These are phyloP conservation scores for Spongispora temasekensis DNA, from an alignment of 1,284 basidiomycete species.

Conservation along the genomic window DNA sequence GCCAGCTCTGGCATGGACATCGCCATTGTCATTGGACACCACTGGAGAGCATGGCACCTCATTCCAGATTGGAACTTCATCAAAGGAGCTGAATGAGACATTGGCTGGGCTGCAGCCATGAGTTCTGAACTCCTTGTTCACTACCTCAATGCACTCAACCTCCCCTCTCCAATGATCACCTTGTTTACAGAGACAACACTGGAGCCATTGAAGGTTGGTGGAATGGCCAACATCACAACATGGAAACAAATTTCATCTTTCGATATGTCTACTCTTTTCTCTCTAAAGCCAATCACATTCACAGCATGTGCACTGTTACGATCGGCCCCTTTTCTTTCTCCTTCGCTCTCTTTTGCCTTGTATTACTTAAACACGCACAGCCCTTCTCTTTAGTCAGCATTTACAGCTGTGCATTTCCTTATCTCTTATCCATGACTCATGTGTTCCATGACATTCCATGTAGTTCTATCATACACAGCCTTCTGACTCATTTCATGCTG, in stretches of 20 bases:
- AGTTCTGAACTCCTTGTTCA: slow-evolving; percentile 33
- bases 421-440: too few species aligned
- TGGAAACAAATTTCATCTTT: slow-evolving; percentile 20
- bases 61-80: neutral
- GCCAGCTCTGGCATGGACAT: slow-evolving; percentile 17
- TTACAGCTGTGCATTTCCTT: too few species aligned
- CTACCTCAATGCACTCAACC: neutral
- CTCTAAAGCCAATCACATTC: neutral
- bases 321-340: too few species aligned
- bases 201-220: slow-evolving; percentile 45
- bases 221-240: slow-evolving; percentile 38
- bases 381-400: too few species aligned
- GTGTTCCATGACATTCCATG: too few species aligned
- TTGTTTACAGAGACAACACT: slow-evolving; percentile 39
- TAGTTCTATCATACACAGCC: too few species aligned
- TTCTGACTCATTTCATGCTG: too few species aligned
- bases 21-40: neutral
- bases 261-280: slow-evolving; percentile 22
- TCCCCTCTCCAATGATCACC: neutral
- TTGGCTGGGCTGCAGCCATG: slow-evolving; percentile 19
- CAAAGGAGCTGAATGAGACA: slow-evolving; percentile 1
- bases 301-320: too few species aligned
- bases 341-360: too few species aligned
- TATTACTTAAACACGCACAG: too few species aligned
- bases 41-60: slow-evolving; percentile 14